Percentiles rank a stretch among this genome's conserved stretches.
Evolutionary conservation across 495 filamentous ascomycete genomes (phyloP).

Genomic region (Cladorrhinum samala): DNA sequence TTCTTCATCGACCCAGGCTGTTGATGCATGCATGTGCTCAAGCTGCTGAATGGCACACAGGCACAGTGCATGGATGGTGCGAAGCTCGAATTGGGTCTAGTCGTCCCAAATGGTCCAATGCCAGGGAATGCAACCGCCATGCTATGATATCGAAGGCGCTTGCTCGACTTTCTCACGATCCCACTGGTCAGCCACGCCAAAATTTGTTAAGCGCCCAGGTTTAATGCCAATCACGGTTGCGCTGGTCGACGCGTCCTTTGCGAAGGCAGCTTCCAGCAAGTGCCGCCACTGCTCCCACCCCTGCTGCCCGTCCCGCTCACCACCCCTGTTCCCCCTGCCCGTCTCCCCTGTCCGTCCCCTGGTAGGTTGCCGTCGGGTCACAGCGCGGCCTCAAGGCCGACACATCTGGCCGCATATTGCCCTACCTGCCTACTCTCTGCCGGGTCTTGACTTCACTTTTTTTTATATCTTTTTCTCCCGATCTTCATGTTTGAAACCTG

Average conservation of each 20-base stretch:
- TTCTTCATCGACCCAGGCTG: neutral
- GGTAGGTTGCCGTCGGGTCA: constrained; percentile 3
- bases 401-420: constrained; percentile 34
- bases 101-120: constrained; percentile 11
- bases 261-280: constrained; percentile 2
- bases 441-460: neutral
- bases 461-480: constrained; percentile 4
- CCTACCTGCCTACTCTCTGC: constrained; percentile 22
- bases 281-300: constrained; percentile 16
- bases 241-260: constrained; percentile 2
- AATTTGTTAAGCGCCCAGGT: constrained; percentile 25
- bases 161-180: constrained; percentile 22
- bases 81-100: neutral
- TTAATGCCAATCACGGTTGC: constrained; percentile 27
- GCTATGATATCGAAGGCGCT: constrained; percentile 19
- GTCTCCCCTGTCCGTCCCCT: neutral
- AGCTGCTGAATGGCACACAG: no score
- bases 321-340: constrained; percentile 1
- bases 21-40: neutral
- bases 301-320: constrained; percentile 1
- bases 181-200: constrained; percentile 15
- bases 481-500: constrained; percentile 1
- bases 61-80: neutral
- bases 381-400: constrained; percentile 20
- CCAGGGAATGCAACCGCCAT: constrained; percentile 15